These are phyloP conservation scores for Rosa chinensis DNA, from an alignment of 306 rosid genomes.

Conservation along the genomic window DNA sequence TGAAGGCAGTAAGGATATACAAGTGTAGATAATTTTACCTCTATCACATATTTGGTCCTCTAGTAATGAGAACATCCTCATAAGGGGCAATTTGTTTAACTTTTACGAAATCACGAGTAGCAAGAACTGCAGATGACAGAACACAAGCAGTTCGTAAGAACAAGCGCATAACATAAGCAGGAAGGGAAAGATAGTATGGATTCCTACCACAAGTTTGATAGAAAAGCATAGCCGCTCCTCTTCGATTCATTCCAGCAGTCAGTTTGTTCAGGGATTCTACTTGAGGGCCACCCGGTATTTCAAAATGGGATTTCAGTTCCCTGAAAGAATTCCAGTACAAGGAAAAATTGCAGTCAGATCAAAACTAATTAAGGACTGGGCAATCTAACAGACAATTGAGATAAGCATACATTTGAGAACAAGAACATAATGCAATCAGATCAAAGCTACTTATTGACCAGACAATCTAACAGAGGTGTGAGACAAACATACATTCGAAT, in stretches of 20 bases:
- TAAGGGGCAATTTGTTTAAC: slow-evolving; percentile 58
- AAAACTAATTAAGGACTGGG: slow-evolving; percentile 3
- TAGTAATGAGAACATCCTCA: slow-evolving; percentile 63
- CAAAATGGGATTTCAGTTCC: slow-evolving; percentile 75
- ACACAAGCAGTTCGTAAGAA: neutral
- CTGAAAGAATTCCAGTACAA: slow-evolving; percentile 38
- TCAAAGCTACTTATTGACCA: slow-evolving; percentile 6
- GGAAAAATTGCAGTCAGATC: slow-evolving; percentile 5
- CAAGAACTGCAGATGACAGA: slow-evolving; percentile 46
- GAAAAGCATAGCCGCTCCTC: slow-evolving; percentile 70
- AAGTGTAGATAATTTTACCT: too few species aligned
- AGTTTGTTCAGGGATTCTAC: slow-evolving; percentile 63
- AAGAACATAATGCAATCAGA: slow-evolving; percentile 11
- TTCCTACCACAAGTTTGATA: slow-evolving; percentile 71
- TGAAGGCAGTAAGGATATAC: too few species aligned
- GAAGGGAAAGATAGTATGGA: neutral
- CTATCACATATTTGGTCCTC: slow-evolving; percentile 66
- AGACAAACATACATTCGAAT: slow-evolving; percentile 52
- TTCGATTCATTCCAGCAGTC: slow-evolving; percentile 62
- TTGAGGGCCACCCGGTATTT: slow-evolving; percentile 62
- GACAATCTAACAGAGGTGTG: neutral
- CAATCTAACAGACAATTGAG: slow-evolving; percentile 3
- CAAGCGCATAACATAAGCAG: neutral
- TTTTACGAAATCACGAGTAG: slow-evolving; percentile 50
- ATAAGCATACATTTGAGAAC: neutral